phyloP scores from a whole-genome alignment of 2,329 filamentous ascomycete genomes.

The Alternaria sp. region DNA sequence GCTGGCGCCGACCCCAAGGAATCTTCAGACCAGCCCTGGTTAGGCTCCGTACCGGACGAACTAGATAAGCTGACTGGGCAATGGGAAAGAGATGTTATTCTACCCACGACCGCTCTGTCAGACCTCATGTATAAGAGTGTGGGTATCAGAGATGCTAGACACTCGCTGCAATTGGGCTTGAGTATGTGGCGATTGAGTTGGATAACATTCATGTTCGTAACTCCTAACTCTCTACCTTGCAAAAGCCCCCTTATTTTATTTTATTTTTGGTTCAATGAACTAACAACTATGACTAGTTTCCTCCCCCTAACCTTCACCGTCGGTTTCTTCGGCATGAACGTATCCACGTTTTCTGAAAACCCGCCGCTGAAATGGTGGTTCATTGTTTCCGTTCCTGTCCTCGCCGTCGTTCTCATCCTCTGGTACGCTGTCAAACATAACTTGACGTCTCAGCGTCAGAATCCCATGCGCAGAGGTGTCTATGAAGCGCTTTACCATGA shows the following conservation, averaged over 20 bases:
- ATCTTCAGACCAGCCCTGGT: conserved; percentile 49
- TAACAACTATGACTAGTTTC: conserved; percentile 50
- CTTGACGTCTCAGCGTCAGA: conserved; percentile 54
- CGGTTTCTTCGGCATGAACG: conserved; percentile 63
- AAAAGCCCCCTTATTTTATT: no score
- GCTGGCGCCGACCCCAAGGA: conserved; percentile 46
- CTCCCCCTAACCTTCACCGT: conserved; percentile 65
- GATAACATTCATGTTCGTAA: conserved; percentile 71
- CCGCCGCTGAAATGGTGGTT: conserved; percentile 53
- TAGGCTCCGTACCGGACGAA: conserved; percentile 52
- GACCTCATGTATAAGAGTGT: conserved; percentile 64
- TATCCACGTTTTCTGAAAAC: conserved; percentile 53
- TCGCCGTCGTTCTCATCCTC: conserved; percentile 56
- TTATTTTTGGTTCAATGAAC: background rate
- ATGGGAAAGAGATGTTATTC: conserved; percentile 61
- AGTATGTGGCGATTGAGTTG: conserved; percentile 67
- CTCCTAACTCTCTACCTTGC: no score
- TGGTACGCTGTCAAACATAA: conserved; percentile 61
- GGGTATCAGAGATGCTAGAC: conserved; percentile 61
- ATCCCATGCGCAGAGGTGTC: conserved; percentile 58
- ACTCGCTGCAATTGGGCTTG: conserved; percentile 59
- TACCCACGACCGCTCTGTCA: conserved; percentile 60
- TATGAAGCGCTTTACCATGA: conserved; percentile 62
- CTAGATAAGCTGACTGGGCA: conserved; percentile 58
- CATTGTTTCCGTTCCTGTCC: conserved; percentile 57